phyloP scores from a whole-genome alignment of 768 basidiomycete species.

The Lactifluus hygrophoroides region DNA sequence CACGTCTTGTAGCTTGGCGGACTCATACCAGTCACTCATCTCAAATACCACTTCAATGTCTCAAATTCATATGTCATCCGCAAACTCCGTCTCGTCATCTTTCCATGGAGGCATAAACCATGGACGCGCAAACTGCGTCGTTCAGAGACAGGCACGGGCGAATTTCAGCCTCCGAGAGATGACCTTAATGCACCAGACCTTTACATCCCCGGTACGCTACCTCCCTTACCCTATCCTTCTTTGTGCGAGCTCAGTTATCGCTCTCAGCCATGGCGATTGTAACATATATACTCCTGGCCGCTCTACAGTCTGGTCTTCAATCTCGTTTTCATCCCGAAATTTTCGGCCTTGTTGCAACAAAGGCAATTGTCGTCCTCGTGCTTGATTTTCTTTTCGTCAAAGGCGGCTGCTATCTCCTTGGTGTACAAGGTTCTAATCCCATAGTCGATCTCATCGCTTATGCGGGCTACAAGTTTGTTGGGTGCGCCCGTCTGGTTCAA shows the following conservation, averaged over 20 bases:
- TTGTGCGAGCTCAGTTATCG: slow-evolving; percentile 1
- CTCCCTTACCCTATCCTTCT: not conserved
- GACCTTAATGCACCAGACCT: slow-evolving; percentile 95
- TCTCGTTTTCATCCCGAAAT: slow-evolving; percentile 82
- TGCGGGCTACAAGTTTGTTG: slow-evolving; percentile 96
- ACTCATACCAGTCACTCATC: slow-evolving; percentile 60
- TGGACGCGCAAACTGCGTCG: slow-evolving; percentile 68
- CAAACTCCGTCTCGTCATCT: slow-evolving; percentile 82
- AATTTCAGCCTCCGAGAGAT: slow-evolving; percentile 85
- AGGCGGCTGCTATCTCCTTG: slow-evolving; percentile 87
- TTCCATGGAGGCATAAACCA: slow-evolving; percentile 89
- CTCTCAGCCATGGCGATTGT: slow-evolving; percentile 87
- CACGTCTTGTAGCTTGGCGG: slow-evolving; percentile 55
- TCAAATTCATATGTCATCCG: slow-evolving; percentile 91
- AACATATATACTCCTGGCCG: slow-evolving; percentile 88
- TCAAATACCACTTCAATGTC: slow-evolving; percentile 94
- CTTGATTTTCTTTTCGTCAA: slow-evolving; percentile 87
- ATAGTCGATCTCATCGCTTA: slow-evolving; percentile 84
- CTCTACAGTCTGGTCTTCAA: slow-evolving; percentile 74
- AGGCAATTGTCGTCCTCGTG: slow-evolving; percentile 75
- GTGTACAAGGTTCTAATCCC: slow-evolving; percentile 64
- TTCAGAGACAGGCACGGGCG: slow-evolving; percentile 54
- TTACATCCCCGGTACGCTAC: slow-evolving; percentile 77
- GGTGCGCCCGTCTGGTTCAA: slow-evolving; percentile 39
- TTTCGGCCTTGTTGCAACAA: slow-evolving; percentile 78